phyloP scores from a whole-genome alignment of 139 green algal genomes.

The Coccomyxa sp. region DNA sequence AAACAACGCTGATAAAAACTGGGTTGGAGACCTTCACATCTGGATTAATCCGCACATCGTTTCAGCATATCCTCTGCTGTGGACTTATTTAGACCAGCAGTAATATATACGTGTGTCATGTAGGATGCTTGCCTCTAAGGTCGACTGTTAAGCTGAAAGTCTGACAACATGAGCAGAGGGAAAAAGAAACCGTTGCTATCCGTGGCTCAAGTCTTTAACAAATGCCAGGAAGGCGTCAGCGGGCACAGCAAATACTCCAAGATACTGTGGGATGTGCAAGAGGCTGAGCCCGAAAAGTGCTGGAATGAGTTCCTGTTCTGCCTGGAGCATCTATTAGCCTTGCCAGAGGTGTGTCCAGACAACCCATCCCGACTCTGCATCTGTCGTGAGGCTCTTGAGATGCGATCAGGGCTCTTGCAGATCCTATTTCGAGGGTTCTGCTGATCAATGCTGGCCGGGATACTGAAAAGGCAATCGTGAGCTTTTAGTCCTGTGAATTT shows the following conservation, averaged over 20 bases:
- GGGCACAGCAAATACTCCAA: constrained; percentile 25
- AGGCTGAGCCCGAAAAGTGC: background rate
- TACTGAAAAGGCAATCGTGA: background rate
- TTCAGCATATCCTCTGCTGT: too few species aligned
- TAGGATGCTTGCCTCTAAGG: too few species aligned
- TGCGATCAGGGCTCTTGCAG: background rate
- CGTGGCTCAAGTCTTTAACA: constrained; percentile 1
- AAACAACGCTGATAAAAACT: too few species aligned
- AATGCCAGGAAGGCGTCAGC: background rate
- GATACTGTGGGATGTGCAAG: constrained; percentile 4
- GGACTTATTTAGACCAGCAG: too few species aligned
- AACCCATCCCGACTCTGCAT: too few species aligned
- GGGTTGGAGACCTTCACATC: too few species aligned
- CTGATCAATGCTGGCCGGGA: background rate
- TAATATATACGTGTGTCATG: too few species aligned
- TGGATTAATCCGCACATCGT: too few species aligned
- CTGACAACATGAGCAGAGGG: background rate
- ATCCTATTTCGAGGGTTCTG: background rate
- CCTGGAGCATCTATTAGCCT: constrained; percentile 25
- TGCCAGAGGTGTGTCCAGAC: constrained; percentile 13
- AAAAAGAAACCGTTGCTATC: background rate
- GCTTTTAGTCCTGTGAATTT: background rate
- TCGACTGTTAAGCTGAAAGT: background rate
- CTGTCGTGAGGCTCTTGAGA: too few species aligned
- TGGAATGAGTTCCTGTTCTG: constrained; percentile 18